These are phyloP conservation scores for Suhomyces prunicola DNA, from an alignment of 805 yeast genomes.

Conservation along the genomic window DNA sequence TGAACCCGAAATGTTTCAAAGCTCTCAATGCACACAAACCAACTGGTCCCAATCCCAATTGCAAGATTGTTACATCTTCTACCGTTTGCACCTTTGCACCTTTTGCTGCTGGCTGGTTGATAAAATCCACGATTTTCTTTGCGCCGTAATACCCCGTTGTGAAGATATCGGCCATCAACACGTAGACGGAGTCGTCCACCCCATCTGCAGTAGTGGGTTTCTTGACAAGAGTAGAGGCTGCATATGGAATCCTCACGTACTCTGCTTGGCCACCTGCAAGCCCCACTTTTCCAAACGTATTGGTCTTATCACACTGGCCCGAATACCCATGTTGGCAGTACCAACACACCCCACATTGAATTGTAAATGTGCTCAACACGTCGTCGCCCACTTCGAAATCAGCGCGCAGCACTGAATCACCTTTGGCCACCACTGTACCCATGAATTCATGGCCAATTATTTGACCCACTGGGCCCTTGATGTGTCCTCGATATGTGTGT, in stretches of 20 bases:
- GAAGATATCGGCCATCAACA: constrained; percentile 62
- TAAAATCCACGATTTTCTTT: constrained; percentile 44
- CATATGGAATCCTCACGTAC: constrained; percentile 56
- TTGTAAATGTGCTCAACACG: constrained; percentile 47
- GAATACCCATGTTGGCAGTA: constrained; percentile 53
- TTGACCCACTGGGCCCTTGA: constrained; percentile 35
- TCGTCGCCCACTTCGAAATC: constrained; percentile 44
- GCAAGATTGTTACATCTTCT: constrained; percentile 40
- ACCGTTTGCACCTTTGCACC: constrained; percentile 9
- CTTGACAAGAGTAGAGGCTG: constrained; percentile 47
- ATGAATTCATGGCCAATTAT: constrained; percentile 54
- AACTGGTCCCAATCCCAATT: constrained; percentile 61
- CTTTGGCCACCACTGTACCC: constrained; percentile 43
- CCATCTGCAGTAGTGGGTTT: constrained; percentile 31
- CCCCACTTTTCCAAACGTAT: constrained; percentile 56
- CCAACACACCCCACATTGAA: constrained; percentile 61
- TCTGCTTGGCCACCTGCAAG: constrained; percentile 65
- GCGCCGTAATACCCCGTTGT: constrained; percentile 63
- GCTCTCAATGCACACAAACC: constrained; percentile 51
- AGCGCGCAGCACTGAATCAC: constrained; percentile 21
- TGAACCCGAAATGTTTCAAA: constrained; percentile 43
- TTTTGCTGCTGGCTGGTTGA: constrained; percentile 29
- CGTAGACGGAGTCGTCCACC: constrained; percentile 44
- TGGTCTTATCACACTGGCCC: constrained; percentile 52
- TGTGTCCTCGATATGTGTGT: constrained; percentile 53